These are phyloP conservation scores for Vanderwaltozyma verrucispora DNA, from an alignment of 805 yeast genomes.

Conservation along the genomic window DNA sequence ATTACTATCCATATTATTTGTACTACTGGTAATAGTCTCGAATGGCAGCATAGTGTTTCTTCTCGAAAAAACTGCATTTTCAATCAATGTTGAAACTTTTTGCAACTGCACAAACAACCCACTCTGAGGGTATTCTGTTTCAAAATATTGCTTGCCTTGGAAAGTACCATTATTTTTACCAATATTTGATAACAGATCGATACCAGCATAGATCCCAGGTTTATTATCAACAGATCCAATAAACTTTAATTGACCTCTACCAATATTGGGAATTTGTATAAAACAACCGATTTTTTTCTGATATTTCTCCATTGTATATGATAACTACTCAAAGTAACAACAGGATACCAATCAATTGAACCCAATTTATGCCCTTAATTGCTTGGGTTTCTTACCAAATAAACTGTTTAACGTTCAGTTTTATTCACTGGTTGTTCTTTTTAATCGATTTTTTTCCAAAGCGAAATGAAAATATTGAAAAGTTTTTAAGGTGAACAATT, in stretches of 20 bases:
- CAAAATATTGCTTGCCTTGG: conserved; percentile 60
- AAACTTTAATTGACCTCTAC: conserved; percentile 56
- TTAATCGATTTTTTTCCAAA: no score
- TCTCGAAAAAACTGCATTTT: conserved; percentile 10
- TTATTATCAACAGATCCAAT: conserved; percentile 67
- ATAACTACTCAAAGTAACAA: no score
- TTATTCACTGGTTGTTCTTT: no score
- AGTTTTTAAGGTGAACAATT: no score
- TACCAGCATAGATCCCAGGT: conserved; percentile 73
- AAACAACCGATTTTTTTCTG: conserved; percentile 23
- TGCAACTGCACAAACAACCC: conserved; percentile 67
- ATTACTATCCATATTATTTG: background rate
- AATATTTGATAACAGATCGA: conserved; percentile 56
- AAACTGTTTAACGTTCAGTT: no score
- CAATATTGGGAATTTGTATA: conserved; percentile 54
- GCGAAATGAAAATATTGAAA: no score
- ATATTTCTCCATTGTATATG: conserved; percentile 8
- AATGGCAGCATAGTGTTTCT: conserved; percentile 9
- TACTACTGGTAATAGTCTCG: background rate
- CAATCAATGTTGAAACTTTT: conserved; percentile 27
- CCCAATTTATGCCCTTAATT: no score
- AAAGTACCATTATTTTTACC: conserved; percentile 88
- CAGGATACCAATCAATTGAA: no score
- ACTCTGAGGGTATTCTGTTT: conserved; percentile 48
- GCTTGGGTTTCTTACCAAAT: no score